A percentile compares a stretch with the other conserved stretches of the same genome.
Evolutionary conservation across 371 early-diverging fungal species (phyloP).

Genomic region (Syncephalastrum monosporum): DNA sequence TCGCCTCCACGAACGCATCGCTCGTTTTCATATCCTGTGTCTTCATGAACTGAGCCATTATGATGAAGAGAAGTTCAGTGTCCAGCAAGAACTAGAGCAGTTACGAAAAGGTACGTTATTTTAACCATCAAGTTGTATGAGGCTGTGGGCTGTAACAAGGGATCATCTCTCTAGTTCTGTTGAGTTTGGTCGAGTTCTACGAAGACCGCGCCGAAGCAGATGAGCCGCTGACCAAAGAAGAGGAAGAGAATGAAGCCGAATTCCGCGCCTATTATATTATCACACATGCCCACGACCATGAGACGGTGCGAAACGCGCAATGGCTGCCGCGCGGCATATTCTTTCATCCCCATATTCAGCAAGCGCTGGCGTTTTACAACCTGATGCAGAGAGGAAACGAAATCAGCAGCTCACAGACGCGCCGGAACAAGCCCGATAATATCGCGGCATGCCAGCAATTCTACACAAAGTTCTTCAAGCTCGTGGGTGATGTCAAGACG

Average conservation of each 20-base stretch:
- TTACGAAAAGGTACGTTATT: conserved; percentile 68
- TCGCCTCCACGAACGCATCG: conserved; percentile 78
- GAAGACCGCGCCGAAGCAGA: conserved; percentile 62
- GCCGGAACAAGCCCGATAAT: conserved; percentile 47
- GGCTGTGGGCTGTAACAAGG: too few species aligned
- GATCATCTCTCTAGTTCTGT: conserved; percentile 47
- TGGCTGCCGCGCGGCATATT: conserved; percentile 56
- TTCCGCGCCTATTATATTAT: conserved; percentile 86
- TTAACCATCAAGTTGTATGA: too few species aligned
- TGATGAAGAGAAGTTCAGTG: conserved; percentile 60
- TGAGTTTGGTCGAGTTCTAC: conserved; percentile 84
- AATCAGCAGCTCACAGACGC: conserved; percentile 35
- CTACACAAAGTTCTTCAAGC: conserved; percentile 67
- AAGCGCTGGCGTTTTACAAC: conserved; percentile 67
- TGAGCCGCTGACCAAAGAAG: conserved; percentile 9
- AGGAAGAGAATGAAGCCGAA: conserved; percentile 81
- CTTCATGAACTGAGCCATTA: conserved; percentile 72
- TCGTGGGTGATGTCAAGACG: conserved; percentile 52
- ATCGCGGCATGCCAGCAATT: conserved; percentile 64
- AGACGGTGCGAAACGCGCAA: conserved; percentile 63
- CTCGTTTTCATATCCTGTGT: conserved; percentile 86
- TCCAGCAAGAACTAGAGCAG: conserved; percentile 88
- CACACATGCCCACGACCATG: conserved; percentile 69
- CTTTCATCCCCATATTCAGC: conserved; percentile 57
- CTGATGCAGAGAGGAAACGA: conserved; percentile 61